phyloP scores from a whole-genome alignment of 176 grass and related monocot genomes.

The Cenchrus americanus region DNA sequence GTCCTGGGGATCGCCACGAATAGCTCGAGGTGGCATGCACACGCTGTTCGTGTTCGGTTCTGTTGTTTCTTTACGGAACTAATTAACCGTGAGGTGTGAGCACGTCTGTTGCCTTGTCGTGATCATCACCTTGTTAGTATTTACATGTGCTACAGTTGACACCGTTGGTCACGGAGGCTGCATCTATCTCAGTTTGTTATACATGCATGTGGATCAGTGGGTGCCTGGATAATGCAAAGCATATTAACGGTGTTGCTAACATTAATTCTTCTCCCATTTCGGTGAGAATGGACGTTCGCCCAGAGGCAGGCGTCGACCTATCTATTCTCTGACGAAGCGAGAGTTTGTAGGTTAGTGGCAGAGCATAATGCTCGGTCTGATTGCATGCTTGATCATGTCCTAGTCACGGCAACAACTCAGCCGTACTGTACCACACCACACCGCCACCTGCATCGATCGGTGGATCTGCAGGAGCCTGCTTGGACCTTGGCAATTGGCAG shows the following conservation, averaged over 20 bases:
- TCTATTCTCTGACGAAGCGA: not conserved
- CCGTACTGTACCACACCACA: not conserved
- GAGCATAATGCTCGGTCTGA: not conserved
- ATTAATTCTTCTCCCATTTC: too few species aligned
- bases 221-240: not conserved
- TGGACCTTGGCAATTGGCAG: not conserved
- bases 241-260: too few species aligned
- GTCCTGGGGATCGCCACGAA: conserved; percentile 25
- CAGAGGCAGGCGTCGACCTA: not conserved
- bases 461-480: not conserved
- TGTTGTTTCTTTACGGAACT: not conserved
- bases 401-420: not conserved
- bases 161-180: not conserved
- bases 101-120: not conserved
- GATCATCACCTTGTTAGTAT: not conserved
- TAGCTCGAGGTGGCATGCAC: not conserved
- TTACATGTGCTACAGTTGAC: not conserved
- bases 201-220: not conserved
- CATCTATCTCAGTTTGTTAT: not conserved
- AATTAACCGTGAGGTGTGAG: not conserved
- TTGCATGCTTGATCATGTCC: not conserved
- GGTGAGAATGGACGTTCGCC: not conserved
- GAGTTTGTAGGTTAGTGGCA: not conserved
- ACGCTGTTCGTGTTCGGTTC: too few species aligned
- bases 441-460: not conserved